phyloP scores from a whole-genome alignment of 805 yeast genomes.

The Saccharomycopsis olivae region DNA sequence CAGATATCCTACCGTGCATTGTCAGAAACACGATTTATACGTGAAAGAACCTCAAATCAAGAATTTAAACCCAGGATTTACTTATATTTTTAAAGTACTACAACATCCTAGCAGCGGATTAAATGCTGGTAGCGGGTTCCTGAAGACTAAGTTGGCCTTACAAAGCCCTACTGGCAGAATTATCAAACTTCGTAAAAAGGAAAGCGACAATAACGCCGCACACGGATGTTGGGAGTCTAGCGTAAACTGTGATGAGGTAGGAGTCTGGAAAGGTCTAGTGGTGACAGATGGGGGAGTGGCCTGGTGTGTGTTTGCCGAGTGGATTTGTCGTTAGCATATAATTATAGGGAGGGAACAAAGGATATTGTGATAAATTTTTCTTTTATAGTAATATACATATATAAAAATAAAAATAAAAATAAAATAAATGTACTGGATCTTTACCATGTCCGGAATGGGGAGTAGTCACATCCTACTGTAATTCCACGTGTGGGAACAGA shows the following conservation, averaged over 20 bases:
- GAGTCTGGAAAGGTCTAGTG: slow-evolving; percentile 76
- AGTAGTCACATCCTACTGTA: too few relatives aligned
- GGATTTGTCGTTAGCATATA: too few relatives aligned
- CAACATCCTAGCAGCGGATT: slow-evolving; percentile 53
- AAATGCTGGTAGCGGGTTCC: slow-evolving; percentile 27
- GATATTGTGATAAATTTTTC: background rate
- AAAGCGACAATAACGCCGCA: slow-evolving; percentile 22
- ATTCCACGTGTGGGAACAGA: too few relatives aligned
- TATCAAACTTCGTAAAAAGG: slow-evolving; percentile 43
- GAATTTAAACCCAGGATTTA: slow-evolving; percentile 42
- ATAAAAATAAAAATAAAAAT: background rate
- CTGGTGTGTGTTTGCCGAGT: slow-evolving; percentile 87
- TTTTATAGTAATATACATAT: background rate
- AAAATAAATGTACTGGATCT: background rate
- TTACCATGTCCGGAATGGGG: too few relatives aligned
- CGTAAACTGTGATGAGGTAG: slow-evolving; percentile 56
- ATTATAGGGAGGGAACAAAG: too few relatives aligned
- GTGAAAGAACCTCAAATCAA: slow-evolving; percentile 77
- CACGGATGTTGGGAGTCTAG: slow-evolving; percentile 51
- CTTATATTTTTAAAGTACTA: slow-evolving; percentile 53
- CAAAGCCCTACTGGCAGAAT: slow-evolving; percentile 82
- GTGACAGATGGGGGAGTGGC: slow-evolving; percentile 66
- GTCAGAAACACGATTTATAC: slow-evolving; percentile 65
- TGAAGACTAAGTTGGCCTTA: slow-evolving; percentile 50
- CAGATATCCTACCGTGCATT: slow-evolving; percentile 60